Evolutionary conservation across 306 rosid species (phyloP).

Genomic region (Prunus dulcis): DNA sequence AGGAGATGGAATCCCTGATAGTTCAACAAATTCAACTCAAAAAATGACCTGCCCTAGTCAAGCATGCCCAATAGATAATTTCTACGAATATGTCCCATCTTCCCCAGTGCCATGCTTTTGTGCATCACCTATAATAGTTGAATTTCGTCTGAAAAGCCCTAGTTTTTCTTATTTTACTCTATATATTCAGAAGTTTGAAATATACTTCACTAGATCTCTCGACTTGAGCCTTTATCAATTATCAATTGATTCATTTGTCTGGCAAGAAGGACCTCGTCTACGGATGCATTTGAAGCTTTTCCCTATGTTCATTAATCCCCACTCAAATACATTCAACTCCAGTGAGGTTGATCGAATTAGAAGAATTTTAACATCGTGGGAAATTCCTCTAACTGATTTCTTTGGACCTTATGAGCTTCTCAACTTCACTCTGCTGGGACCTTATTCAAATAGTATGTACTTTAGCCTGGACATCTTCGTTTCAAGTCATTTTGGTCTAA

Average conservation of each 20-base stretch:
- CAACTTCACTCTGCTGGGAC: slow-evolving; percentile 58
- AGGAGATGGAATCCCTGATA: slow-evolving; percentile 11
- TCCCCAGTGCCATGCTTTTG: slow-evolving; percentile 62
- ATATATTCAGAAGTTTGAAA: slow-evolving; percentile 24
- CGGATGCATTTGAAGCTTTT: slow-evolving; percentile 68
- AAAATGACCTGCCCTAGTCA: slow-evolving; percentile 27
- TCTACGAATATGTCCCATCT: slow-evolving; percentile 54
- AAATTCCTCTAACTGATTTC: slow-evolving; percentile 39
- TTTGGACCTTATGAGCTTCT: slow-evolving; percentile 92
- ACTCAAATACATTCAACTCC: slow-evolving; percentile 28
- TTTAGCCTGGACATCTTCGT: slow-evolving; percentile 6
- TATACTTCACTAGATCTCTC: slow-evolving; percentile 44
- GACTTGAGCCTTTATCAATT: slow-evolving; percentile 46
- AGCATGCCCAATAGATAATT: slow-evolving; percentile 57
- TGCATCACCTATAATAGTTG: slow-evolving; percentile 69
- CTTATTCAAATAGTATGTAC: slow-evolving; percentile 49
- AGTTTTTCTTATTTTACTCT: slow-evolving; percentile 80
- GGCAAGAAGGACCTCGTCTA: slow-evolving; percentile 87
- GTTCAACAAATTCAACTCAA: slow-evolving; percentile 23
- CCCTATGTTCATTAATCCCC: slow-evolving; percentile 33
- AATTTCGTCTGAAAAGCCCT: slow-evolving; percentile 89
- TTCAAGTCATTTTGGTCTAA: neutral
- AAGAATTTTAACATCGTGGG: slow-evolving; percentile 41
- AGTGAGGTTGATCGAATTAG: slow-evolving; percentile 54
- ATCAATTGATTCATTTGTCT: slow-evolving; percentile 43